Evolutionary conservation across 441 rosid species (phyloP).

Genomic region (Populus trichocarpa): DNA sequence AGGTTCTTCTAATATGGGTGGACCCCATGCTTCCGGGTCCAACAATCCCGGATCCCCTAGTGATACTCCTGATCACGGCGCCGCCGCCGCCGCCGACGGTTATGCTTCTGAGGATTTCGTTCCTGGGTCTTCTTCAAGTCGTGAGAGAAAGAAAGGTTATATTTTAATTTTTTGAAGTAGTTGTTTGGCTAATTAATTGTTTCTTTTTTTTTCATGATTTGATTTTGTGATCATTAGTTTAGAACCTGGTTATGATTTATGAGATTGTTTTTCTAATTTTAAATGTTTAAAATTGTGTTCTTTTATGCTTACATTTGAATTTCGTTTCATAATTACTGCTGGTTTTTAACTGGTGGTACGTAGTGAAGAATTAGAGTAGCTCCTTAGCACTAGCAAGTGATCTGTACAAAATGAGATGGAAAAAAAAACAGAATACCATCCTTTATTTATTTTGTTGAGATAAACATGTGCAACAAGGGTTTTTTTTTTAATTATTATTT

Average conservation of each 20-base stretch:
- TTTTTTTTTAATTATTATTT: too few relatives aligned
- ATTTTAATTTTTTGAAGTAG: neutral
- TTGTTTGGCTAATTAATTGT: neutral
- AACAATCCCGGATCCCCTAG: constrained; percentile 65
- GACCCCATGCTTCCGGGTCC: constrained; percentile 36
- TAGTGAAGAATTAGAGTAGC: neutral
- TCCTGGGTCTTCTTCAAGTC: constrained; percentile 59
- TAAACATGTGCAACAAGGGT: neutral
- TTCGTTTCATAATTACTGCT: neutral
- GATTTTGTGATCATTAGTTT: neutral
- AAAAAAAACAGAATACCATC: too few relatives aligned
- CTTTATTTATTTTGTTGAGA: neutral
- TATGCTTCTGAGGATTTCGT: constrained; percentile 86
- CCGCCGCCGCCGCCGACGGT: constrained; percentile 42
- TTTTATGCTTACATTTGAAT: neutral
- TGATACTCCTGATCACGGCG: constrained; percentile 55
- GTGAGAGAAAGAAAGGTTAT: constrained; percentile 85
- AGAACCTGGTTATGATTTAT: neutral
- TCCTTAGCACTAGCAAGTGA: neutral
- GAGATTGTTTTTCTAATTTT: neutral
- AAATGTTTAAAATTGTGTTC: neutral
- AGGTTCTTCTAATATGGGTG: constrained; percentile 54
- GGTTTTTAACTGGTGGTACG: neutral
- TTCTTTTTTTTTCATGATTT: neutral
- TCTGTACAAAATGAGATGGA: neutral